Evolutionary conservation across 2,329 filamentous ascomycete genomes (phyloP), one percentile per base, ranked within the genome.

Genomic region (Seiridium unicorne): DNA sequence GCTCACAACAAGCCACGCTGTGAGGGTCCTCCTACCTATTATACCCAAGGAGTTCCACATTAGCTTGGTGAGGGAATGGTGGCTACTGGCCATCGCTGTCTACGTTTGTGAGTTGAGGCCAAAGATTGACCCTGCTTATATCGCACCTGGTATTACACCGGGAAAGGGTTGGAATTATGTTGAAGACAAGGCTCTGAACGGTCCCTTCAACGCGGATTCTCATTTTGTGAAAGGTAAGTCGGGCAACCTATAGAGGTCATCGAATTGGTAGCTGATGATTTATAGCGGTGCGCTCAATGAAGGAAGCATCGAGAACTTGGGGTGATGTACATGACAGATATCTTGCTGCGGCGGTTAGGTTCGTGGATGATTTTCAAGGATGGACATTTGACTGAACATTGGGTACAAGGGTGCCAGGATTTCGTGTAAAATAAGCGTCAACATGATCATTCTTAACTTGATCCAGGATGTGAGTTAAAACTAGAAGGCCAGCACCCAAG

Each of bases 1-100:
- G 6, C 81, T 99, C 38, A 96, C 92, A 0, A 89, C 90, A 26
- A 93, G 89, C 62, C 93, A 99, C 72, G 94, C 95, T 0, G 85
- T 97, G 10, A 85, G 95, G n/a, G 86, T 96, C 32, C 76, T 99
- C 4, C 79, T 99, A 3, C 92, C 95, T 0, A 74, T 92, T 42
- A 78, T 97, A 9, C 92, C 93, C 0, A 75, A 82, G 11, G 85
- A 86, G 68, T 89, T 88, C 67, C 94, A 97, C 66, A 73, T 92
- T 51, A 79, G 79, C 31, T 78, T 99, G 4, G 81, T 98, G 7
- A 82, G 90, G 44, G 88, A 96, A 72, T 98, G 95, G 93, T 97
- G 92, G 91, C 77, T 99, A 4, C 84, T 97, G 47, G 86, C 89
- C 0, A 74, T 97, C 47, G 84, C 87, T 0, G 84, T 93, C 9